Evolutionary conservation across 768 basidiomycete genomes (phyloP).

Genomic region (Suillus ampliporus): DNA sequence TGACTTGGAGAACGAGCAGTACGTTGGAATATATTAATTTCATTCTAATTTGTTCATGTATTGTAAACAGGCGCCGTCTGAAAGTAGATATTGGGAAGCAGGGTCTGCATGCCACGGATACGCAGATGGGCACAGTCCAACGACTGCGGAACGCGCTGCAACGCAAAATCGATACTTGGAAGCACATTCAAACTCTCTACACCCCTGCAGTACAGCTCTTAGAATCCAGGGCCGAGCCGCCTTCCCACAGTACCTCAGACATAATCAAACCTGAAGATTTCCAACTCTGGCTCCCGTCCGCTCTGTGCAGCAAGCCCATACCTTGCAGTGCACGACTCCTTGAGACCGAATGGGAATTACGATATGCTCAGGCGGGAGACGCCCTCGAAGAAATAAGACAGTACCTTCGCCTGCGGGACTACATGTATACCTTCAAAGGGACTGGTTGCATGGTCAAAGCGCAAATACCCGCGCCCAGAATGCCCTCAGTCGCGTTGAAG

Average conservation of each 20-base stretch:
- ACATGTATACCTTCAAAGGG: not conserved
- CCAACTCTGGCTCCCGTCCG: not conserved
- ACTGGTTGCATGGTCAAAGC: not conserved
- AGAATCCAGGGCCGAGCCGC: too few species aligned
- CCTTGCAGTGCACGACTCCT: not conserved
- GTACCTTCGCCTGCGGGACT: not conserved
- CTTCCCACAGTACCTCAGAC: not conserved
- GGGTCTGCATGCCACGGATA: not conserved
- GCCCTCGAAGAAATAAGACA: not conserved
- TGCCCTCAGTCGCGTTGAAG: not conserved
- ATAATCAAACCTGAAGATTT: not conserved
- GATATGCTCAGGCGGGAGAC: not conserved
- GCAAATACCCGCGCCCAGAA: not conserved
- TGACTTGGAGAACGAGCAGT: slow-evolving; percentile 25
- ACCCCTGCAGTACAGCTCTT: not conserved
- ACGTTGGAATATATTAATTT: not conserved
- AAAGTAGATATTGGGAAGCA: not conserved
- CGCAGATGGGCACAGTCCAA: not conserved
- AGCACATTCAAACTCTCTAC: not conserved
- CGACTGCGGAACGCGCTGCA: not conserved
- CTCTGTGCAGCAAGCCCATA: not conserved
- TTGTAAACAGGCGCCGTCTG: not conserved
- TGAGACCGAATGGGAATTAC: not conserved
- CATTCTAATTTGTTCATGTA: not conserved
- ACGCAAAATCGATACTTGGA: not conserved